Base-by-base conservation (phyloP, 169 alveolate genomes). In the Eimeria acervulina region DNA sequence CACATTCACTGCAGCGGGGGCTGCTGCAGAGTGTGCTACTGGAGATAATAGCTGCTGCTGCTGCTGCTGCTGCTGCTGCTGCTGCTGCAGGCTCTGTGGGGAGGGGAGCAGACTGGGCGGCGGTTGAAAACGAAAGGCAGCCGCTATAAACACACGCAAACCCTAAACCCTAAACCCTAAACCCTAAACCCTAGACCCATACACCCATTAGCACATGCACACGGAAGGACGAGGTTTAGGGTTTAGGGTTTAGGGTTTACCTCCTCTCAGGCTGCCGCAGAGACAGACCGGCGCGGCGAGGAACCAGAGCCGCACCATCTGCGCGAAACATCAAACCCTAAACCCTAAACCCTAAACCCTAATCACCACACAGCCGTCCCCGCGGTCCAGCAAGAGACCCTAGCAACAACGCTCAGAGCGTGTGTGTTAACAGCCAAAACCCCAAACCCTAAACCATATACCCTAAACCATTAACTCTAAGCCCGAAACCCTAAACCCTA, bases 121-220 rank as follows among this genome's bases (percentile, higher is more conserved):
- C 42, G 38, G 26, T 42, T 81, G 90, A 72, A 47, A 81, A 36
- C 90, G 90, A 33, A 81, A 81, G 42, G 38, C 90, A 81, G 90
- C 63, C 7, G 90, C 90, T 81, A 33, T 42, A 61, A 4, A 23
- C 68, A 59, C 68, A 59, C 68, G 19, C 68, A 59, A 47, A 47
- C 55, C 55, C 55, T 47, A 26, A 78, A 23, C 23, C 61, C 36
- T 42, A 81, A 81, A 81, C 72, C 90, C 90, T 47, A 81, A 44
- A 47, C 90, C 72, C 90, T n/a, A 81, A 47, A 31, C 70, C 90
- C 90, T 47, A 42, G 47, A 47, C 70, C 90, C 90, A 1, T 5
- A 42, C 38, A 10, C 70, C 2, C 13, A 44, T 8, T 23, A 17
- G 63, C 55, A 1, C 28, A 78, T n/a, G 44, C 42, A 19, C 42